Conservation (phyloP, 1,284 basidiomycete species). For the Puccinia triticina region DNA sequence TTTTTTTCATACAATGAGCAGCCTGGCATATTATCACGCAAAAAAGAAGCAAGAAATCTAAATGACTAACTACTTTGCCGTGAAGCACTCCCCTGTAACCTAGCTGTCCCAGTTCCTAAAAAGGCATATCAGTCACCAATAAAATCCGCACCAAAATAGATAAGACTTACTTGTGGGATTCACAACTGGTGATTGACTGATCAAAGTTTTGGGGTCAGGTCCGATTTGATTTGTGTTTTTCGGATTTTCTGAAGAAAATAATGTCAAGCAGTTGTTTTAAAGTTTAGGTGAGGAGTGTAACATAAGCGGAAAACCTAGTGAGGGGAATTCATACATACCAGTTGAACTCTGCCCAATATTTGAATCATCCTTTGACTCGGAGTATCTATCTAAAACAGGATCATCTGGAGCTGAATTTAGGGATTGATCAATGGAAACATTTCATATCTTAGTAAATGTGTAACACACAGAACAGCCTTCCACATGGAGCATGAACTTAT, state of each 20-base stretch:
- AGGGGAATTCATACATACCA: slow-evolving; percentile 17
- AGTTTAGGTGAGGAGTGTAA: no score
- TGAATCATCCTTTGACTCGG: slow-evolving; percentile 1
- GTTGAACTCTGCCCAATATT: neutral
- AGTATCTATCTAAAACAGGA: slow-evolving; percentile 22
- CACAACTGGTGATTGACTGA: neutral
- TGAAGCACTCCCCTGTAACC: neutral
- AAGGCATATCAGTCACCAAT: no score
- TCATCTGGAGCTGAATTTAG: slow-evolving; percentile 24
- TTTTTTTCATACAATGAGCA: no score
- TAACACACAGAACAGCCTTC: slow-evolving; percentile 33
- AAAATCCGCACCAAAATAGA: neutral
- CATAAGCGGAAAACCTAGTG: no score
- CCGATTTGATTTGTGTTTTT: neutral
- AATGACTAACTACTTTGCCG: neutral
- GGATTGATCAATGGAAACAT: neutral
- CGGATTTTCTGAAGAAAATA: neutral
- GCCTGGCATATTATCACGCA: neutral
- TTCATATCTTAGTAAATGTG: slow-evolving; percentile 3
- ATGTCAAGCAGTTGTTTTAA: neutral
- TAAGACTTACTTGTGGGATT: neutral
- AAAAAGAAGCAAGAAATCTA: neutral
- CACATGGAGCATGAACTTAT: slow-evolving; percentile 14
- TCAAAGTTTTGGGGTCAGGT: neutral
- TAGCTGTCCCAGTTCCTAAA: neutral